Percentiles rank a stretch among this genome's conserved stretches.
phyloP scores from a whole-genome alignment of 2,329 filamentous ascomycete species.

The Hypoxylon sp. region DNA sequence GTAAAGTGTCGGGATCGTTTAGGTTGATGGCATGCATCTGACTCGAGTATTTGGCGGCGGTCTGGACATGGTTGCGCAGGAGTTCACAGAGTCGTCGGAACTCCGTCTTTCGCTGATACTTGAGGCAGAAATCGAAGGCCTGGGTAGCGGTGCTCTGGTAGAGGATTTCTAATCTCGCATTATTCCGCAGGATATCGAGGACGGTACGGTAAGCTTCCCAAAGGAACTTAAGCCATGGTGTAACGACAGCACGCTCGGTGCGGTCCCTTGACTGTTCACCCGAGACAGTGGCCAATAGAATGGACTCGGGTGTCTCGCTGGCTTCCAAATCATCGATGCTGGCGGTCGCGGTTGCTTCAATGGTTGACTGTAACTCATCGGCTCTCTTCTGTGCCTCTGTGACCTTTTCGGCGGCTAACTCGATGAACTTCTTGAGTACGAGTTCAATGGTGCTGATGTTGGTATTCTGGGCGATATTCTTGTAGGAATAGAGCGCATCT shows the following conservation, averaged over 20 bases:
- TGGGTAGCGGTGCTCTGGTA: slow-evolving; percentile 99
- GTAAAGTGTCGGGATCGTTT: slow-evolving; percentile 95
- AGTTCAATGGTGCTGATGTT: slow-evolving; percentile 98
- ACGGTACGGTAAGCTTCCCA: slow-evolving; percentile 99
- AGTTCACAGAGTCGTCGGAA: slow-evolving; percentile 98
- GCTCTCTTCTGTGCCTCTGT: slow-evolving; percentile 96
- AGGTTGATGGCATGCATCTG: slow-evolving; percentile 99
- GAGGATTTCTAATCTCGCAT: slow-evolving; percentile 95
- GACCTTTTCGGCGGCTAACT: slow-evolving; percentile 95
- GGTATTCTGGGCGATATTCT: slow-evolving; percentile 99
- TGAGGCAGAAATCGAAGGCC: slow-evolving; percentile 98
- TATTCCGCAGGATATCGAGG: slow-evolving; percentile 98
- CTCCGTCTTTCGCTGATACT: slow-evolving; percentile 98
- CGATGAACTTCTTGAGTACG: slow-evolving; percentile 97
- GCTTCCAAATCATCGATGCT: slow-evolving; percentile 97
- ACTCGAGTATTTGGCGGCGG: slow-evolving; percentile 97
- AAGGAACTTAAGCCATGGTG: slow-evolving; percentile 98
- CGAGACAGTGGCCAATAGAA: slow-evolving; percentile 96
- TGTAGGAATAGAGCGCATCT: slow-evolving; percentile 99
- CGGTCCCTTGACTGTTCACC: slow-evolving; percentile 98
- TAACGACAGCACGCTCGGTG: slow-evolving; percentile 97
- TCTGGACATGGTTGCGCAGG: slow-evolving; percentile 98
- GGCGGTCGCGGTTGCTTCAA: slow-evolving; percentile 80
- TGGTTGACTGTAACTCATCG: slow-evolving; percentile 90
- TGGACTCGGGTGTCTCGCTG: slow-evolving; percentile 97